Evolutionary conservation across 805 yeast genomes (phyloP).

Genomic region (Zygosaccharomyces lentus): DNA sequence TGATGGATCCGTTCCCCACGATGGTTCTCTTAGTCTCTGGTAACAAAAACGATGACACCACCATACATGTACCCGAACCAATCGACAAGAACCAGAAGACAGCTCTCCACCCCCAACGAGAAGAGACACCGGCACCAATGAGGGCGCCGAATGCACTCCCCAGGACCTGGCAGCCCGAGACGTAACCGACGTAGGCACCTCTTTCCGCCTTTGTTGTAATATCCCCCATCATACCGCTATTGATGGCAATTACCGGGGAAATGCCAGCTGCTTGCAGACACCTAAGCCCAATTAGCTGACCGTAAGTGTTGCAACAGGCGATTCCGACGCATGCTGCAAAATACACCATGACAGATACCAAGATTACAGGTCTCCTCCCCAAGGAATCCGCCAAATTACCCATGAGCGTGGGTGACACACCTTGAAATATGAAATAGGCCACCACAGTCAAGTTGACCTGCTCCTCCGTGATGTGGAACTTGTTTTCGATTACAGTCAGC

Average conservation of each 20-base stretch:
- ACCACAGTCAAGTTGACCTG: constrained; percentile 68
- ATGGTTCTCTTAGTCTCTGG: constrained; percentile 74
- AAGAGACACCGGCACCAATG: constrained; percentile 45
- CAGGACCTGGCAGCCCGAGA: constrained; percentile 57
- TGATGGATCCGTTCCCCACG: constrained; percentile 70
- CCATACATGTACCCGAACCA: constrained; percentile 47
- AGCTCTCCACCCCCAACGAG: constrained; percentile 64
- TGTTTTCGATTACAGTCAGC: constrained; percentile 48
- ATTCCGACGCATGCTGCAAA: constrained; percentile 62
- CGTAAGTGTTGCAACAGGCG: constrained; percentile 53
- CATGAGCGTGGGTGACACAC: constrained; percentile 65
- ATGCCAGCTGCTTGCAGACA: constrained; percentile 76
- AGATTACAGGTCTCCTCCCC: constrained; percentile 69
- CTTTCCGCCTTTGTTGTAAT: constrained; percentile 59
- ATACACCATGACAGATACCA: constrained; percentile 52
- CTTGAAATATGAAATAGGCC: constrained; percentile 72
- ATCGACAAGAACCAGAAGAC: constrained; percentile 74
- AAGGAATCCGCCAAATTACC: constrained; percentile 62
- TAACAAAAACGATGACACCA: constrained; percentile 38
- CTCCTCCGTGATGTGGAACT: constrained; percentile 54
- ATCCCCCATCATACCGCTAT: constrained; percentile 72
- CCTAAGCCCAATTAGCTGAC: constrained; percentile 61
- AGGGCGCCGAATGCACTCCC: constrained; percentile 81
- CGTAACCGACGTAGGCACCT: constrained; percentile 66
- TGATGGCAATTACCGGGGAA: constrained; percentile 69